Evolutionary conservation across 2,329 filamentous ascomycete genomes (phyloP).

Genomic region (Zymoseptoria brevis): DNA sequence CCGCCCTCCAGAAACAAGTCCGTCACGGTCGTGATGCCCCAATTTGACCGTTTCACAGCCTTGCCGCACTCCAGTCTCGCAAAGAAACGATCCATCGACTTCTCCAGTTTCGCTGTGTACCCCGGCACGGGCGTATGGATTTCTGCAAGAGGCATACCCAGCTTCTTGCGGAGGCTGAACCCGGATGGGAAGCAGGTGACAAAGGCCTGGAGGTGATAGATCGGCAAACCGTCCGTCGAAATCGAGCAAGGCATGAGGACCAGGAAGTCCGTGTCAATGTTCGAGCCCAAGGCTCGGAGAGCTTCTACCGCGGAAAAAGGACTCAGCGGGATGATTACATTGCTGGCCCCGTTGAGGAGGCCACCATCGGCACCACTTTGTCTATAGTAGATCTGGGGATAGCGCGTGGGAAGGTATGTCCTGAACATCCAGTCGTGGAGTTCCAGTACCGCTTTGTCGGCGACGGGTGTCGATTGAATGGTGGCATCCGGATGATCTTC

Average conservation of each 20-base stretch:
- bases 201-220: conserved; percentile 51
- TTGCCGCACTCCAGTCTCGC: conserved; percentile 45
- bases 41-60: conserved; percentile 50
- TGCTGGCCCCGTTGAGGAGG: conserved; percentile 42
- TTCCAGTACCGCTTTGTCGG: conserved; percentile 45
- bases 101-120: conserved; percentile 49
- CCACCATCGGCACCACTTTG: conserved; percentile 11
- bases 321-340: conserved; percentile 34
- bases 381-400: conserved; percentile 40
- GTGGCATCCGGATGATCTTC: conserved; percentile 36
- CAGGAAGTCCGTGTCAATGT: conserved; percentile 54
- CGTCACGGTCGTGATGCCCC: conserved; percentile 39
- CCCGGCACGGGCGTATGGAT: conserved; percentile 54
- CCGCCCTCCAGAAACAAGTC: conserved; percentile 35
- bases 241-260: conserved; percentile 42
- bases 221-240: conserved; percentile 19
- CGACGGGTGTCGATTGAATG: conserved; percentile 31
- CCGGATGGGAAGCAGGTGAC: conserved; percentile 50
- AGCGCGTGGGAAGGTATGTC: conserved; percentile 50
- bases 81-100: conserved; percentile 57
- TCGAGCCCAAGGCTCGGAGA: conserved; percentile 42
- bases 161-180: conserved; percentile 50
- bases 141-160: conserved; percentile 43
- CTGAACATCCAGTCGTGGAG: conserved; percentile 49
- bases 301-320: conserved; percentile 31